These are phyloP conservation scores for Draba incana DNA, from an alignment of 345 rosid genomes.

Conservation along the genomic window DNA sequence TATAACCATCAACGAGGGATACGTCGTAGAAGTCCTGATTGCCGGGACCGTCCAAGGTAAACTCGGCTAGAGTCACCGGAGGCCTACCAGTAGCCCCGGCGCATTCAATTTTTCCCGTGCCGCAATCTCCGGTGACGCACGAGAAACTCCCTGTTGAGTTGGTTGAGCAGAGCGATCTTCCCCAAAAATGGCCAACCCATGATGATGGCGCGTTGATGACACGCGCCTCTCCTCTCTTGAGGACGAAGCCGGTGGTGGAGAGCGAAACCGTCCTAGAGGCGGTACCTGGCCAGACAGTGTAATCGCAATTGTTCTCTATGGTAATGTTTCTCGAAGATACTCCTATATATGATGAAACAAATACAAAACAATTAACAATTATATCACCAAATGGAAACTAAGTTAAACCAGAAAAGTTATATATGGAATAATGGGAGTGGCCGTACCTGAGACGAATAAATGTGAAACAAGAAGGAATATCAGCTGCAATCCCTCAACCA, in stretches of 20 bases:
- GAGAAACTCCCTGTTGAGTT: conserved; percentile 26
- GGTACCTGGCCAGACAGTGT: conserved; percentile 58
- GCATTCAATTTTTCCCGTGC: conserved; percentile 51
- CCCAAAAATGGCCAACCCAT: conserved; percentile 65
- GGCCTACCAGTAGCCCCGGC: conserved; percentile 42
- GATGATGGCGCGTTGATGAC: conserved; percentile 25
- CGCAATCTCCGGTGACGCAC: conserved; percentile 49
- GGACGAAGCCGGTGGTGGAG: conserved; percentile 56
- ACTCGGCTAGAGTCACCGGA: conserved; percentile 52
- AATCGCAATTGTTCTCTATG: conserved; percentile 53
- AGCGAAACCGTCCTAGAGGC: conserved; percentile 8
- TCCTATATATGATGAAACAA: too few relatives aligned
- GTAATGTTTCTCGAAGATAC: conserved; percentile 28
- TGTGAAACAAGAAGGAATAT: too few relatives aligned
- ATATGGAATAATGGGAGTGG: not conserved
- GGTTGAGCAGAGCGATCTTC: conserved; percentile 48
- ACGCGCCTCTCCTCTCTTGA: conserved; percentile 40
- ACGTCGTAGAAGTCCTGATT: conserved; percentile 49
- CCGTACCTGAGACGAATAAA: not conserved
- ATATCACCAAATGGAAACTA: too few relatives aligned
- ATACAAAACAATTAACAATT: too few relatives aligned
- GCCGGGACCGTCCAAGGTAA: conserved; percentile 40
- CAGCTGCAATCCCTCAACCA: too few relatives aligned
- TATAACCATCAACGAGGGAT: conserved; percentile 34
- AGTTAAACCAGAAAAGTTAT: not conserved